Percentiles rank a stretch among this genome's conserved stretches.
Evolutionary conservation across 176 grass and related monocot species (phyloP).

Genomic region (Oryza nivara): DNA sequence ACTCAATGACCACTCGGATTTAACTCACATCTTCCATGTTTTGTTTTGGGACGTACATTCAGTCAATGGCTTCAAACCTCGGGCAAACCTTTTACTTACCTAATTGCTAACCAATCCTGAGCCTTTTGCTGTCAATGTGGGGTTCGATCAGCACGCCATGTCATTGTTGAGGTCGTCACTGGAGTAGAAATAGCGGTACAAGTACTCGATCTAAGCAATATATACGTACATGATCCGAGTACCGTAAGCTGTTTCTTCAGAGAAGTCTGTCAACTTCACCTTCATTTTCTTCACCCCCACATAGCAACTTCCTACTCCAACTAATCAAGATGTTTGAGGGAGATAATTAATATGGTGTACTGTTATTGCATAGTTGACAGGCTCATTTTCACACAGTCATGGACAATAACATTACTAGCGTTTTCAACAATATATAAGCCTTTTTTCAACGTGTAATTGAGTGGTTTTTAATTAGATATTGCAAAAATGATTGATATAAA

Average conservation of each 20-base stretch:
- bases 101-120: constrained; percentile 31
- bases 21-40: constrained; percentile 7
- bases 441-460: too few relatives aligned
- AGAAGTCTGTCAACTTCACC: constrained; percentile 1
- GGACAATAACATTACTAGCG: neutral
- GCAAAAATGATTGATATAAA: too few relatives aligned
- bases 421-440: too few relatives aligned
- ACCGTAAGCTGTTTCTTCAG: neutral
- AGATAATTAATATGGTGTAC: neutral
- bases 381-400: neutral
- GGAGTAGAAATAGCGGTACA: neutral
- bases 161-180: constrained; percentile 30
- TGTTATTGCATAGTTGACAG: neutral
- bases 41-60: neutral
- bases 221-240: constrained; percentile 23
- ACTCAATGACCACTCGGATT: constrained; percentile 28
- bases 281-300: neutral
- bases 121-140: constrained; percentile 17
- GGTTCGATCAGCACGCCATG: constrained; percentile 28
- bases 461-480: too few relatives aligned
- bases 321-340: constrained; percentile 25
- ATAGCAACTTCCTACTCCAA: constrained; percentile 53
- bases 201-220: constrained; percentile 23
- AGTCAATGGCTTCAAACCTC: constrained; percentile 53
- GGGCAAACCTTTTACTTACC: constrained; percentile 49